These are phyloP conservation scores for Clonostachys solani DNA, from an alignment of 2,329 filamentous ascomycete species.

Conservation along the genomic window DNA sequence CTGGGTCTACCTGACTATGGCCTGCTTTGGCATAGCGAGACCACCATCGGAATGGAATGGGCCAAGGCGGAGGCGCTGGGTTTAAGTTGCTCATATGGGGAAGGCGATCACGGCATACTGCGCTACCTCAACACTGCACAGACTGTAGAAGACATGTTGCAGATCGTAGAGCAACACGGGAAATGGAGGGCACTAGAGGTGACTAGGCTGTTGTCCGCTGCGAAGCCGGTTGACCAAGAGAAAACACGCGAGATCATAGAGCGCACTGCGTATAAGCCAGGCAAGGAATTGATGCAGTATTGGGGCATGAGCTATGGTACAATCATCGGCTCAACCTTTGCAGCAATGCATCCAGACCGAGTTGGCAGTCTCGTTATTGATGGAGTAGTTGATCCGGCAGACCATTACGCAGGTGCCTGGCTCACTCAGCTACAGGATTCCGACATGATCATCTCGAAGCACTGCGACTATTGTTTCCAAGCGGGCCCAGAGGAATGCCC, in stretches of 20 bases:
- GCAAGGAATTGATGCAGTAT: conserved; percentile 37
- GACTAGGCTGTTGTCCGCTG: background rate
- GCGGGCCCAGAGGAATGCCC: too few species aligned
- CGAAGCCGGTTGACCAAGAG: too few species aligned
- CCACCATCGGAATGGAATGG: background rate
- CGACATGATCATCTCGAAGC: too few species aligned
- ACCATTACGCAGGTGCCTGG: too few species aligned
- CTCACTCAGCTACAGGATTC: too few species aligned
- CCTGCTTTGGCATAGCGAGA: background rate
- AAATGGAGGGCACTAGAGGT: background rate
- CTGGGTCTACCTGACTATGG: background rate
- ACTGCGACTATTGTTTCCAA: too few species aligned
- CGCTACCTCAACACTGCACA: background rate
- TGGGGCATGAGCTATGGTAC: conserved; percentile 55
- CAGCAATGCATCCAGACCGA: conserved; percentile 44
- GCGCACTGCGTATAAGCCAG: conserved; percentile 20
- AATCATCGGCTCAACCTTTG: conserved; percentile 45
- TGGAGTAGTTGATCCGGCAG: background rate
- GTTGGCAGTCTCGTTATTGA: conserved; percentile 47
- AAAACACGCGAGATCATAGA: background rate
- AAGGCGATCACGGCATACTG: background rate
- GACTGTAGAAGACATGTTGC: background rate
- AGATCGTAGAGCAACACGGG: background rate
- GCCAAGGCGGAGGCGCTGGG: background rate
- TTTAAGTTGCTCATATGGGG: background rate